phyloP scores from a whole-genome alignment of 768 basidiomycete genomes.

The Lactarius sanguifluus region DNA sequence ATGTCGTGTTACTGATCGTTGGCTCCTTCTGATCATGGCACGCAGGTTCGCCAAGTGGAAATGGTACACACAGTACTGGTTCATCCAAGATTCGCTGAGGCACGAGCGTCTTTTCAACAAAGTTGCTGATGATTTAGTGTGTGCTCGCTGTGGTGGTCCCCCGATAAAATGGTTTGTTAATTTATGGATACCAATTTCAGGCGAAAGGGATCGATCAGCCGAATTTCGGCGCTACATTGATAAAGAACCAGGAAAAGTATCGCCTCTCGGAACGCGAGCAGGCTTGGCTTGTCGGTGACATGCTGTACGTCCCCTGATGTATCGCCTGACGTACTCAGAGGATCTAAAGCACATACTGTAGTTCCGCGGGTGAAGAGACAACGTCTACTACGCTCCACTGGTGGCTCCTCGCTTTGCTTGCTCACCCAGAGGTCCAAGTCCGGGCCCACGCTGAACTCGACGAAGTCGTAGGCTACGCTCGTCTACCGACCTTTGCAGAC shows the following conservation, averaged over 20 bases:
- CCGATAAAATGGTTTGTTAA: not conserved
- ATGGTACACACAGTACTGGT: not conserved
- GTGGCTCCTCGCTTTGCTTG: not conserved
- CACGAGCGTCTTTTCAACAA: not conserved
- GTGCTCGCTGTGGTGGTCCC: not conserved
- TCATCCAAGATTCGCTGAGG: not conserved
- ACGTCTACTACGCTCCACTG: not conserved
- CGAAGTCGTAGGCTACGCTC: not conserved
- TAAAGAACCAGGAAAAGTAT: conserved; percentile 5
- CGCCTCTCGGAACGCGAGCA: conserved; percentile 16
- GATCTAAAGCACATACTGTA: not conserved
- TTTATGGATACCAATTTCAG: not conserved
- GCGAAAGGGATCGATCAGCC: conserved; percentile 3
- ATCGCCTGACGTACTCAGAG: not conserved
- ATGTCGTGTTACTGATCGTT: not conserved
- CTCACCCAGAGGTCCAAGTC: not conserved
- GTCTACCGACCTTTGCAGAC: not conserved
- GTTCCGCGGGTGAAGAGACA: not conserved
- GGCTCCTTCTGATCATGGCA: not conserved
- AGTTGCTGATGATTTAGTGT: not conserved
- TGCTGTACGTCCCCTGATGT: conserved; percentile 22
- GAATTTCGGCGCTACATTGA: conserved; percentile 8
- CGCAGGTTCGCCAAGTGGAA: not conserved
- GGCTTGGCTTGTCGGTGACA: conserved; percentile 21
- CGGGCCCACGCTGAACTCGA: not conserved